phyloP scores from a whole-genome alignment of 306 rosid species.

The Pyrus pyrifolia region DNA sequence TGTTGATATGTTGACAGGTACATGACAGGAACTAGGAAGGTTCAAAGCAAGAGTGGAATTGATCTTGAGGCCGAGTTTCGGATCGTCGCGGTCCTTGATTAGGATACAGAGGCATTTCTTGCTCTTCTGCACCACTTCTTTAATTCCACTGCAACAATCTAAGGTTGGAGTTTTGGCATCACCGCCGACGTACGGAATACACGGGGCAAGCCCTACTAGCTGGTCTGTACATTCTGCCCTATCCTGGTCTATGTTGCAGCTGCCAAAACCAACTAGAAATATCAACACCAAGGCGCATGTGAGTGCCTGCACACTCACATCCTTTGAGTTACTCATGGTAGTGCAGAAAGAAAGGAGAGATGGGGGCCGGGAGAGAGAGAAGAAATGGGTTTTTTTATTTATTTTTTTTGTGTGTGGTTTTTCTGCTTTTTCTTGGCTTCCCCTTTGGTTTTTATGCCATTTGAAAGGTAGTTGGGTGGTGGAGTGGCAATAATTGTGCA shows the following conservation, averaged over 20 bases:
- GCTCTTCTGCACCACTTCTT: constrained; percentile 43
- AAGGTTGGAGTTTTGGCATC: constrained; percentile 53
- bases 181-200: constrained; percentile 58
- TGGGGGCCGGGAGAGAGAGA: not conserved
- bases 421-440: not conserved
- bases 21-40: constrained; percentile 48
- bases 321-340: constrained; percentile 22
- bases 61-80: constrained; percentile 53
- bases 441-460: not conserved
- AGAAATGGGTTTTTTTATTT: not conserved
- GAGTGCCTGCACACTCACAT: not conserved
- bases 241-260: constrained; percentile 52
- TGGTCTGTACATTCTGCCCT: constrained; percentile 57
- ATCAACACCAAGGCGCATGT: constrained; percentile 12
- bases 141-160: constrained; percentile 67
- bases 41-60: constrained; percentile 52
- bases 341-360: not conserved
- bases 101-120: constrained; percentile 63
- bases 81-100: constrained; percentile 62
- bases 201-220: constrained; percentile 36
- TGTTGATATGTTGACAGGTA: constrained; percentile 39
- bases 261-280: constrained; percentile 19
- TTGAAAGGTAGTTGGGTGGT: not conserved
- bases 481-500: constrained; percentile 1
- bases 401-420: not conserved